phyloP scores from a whole-genome alignment of 192 early-diverging fungal species.

The Pecoramyces ruminantium region DNA sequence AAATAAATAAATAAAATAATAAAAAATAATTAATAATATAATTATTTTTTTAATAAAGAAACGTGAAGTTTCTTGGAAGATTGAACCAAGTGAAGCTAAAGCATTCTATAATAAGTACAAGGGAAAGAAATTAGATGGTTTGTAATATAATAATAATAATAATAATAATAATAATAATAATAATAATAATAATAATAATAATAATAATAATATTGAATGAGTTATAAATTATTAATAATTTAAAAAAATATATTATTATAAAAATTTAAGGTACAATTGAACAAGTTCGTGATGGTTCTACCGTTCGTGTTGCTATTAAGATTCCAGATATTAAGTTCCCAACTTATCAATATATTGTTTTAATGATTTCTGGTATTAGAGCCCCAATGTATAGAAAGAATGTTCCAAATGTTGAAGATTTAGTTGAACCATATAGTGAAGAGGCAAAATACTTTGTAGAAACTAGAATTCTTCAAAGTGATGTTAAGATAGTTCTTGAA shows the following conservation, averaged over 20 bases:
- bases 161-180: not conserved
- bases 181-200: conserved; percentile 1
- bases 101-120: conserved; percentile 62
- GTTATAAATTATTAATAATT: no score
- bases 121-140: conserved; percentile 63
- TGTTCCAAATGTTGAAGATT: conserved; percentile 47
- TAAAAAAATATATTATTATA: not conserved
- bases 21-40: conserved; percentile 1
- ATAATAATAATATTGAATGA: no score
- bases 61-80: conserved; percentile 2
- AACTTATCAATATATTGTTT: conserved; percentile 47
- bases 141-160: not conserved
- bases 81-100: conserved; percentile 28
- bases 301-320: not conserved
- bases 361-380: conserved; percentile 71
- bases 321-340: conserved; percentile 9
- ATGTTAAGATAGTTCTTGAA: conserved; percentile 71
- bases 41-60: conserved; percentile 5
- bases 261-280: conserved; percentile 56
- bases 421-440: conserved; percentile 79
- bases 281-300: conserved; percentile 71
- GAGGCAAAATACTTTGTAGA: conserved; percentile 91
- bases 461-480: conserved; percentile 71
- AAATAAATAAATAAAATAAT: conserved; percentile 10
- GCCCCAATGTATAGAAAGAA: conserved; percentile 61